Percentiles rank a stretch among this genome's conserved stretches.
Conservation (phyloP, 2,329 filamentous ascomycete species). For the Blastomyces silverae region DNA sequence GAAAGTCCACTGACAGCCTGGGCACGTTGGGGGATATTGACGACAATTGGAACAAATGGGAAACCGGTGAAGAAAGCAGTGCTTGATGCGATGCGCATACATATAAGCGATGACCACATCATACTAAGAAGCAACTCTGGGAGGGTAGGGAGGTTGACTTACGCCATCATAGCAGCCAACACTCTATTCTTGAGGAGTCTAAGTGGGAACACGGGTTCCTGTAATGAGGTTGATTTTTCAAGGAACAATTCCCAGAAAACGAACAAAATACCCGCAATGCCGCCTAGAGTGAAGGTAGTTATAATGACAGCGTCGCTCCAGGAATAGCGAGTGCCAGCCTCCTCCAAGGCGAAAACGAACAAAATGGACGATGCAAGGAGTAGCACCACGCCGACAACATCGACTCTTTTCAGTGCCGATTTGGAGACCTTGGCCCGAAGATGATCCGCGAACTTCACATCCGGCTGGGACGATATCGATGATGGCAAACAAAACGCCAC, state of each 20-base stretch:
- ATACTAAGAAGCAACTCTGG: background rate
- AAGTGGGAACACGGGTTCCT: slow-evolving; percentile 34
- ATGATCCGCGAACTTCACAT: slow-evolving; percentile 3
- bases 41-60: slow-evolving; percentile 21
- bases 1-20: slow-evolving; percentile 23
- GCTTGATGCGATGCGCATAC: slow-evolving; percentile 2
- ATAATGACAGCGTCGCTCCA: slow-evolving; percentile 19
- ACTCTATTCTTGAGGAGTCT: slow-evolving; percentile 30
- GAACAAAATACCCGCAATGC: slow-evolving; percentile 14
- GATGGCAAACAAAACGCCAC: slow-evolving; percentile 10
- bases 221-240: slow-evolving; percentile 11
- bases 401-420: slow-evolving; percentile 17
- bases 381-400: slow-evolving; percentile 30
- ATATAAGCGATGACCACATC: background rate
- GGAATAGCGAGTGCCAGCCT: slow-evolving; percentile 17
- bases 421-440: slow-evolving; percentile 4
- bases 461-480: slow-evolving; percentile 11
- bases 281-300: slow-evolving; percentile 13
- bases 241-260: slow-evolving; percentile 28
- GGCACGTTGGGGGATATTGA: slow-evolving; percentile 24
- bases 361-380: slow-evolving; percentile 19
- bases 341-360: slow-evolving; percentile 21
- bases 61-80: slow-evolving; percentile 30
- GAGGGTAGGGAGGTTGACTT: slow-evolving; percentile 24
- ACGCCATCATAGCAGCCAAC: slow-evolving; percentile 33